Evolutionary conservation across 169 alveolate genomes (phyloP), one percentile per base, ranked within the genome.

Genomic region (Plasmodium chabaudi): DNA sequence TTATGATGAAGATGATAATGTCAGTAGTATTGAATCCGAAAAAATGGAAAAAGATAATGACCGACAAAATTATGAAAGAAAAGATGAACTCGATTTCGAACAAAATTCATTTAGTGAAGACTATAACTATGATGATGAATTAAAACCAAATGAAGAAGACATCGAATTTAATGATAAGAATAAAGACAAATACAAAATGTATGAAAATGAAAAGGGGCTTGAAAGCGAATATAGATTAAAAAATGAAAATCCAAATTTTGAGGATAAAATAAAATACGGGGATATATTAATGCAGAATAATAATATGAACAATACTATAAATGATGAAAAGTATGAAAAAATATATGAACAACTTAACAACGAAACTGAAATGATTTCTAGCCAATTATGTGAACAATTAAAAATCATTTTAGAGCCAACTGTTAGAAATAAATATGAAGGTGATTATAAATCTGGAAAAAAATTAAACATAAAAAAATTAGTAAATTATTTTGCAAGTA

Each of bases 401-500:
- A 94, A 97, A 89, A 96, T 96, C 44, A 95, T 97, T 42, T 92
- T 98, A 53, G 99, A 98, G 65, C 99, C 99, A 23, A 96, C 98
- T 44, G 87, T 95, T 67, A 94, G 96, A 56, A 94, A 97, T 42
- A 93, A 96, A 39, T 89, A 98, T 73, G 95, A 96, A 88, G 99
- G 99, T 21, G 98, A 97, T 92, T 98, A 95, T 88, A 98, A 97
- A 90, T 96, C 99, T 0, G 99, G 99, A 61, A 98, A 97, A 92
- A 95, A 98, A 87, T 92, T 98, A 27, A 96, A 98, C 84, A 98
- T 98, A 96, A 97, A 97, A 90, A 96, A 98, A 94, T 98, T 99
- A 57, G 98, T 99, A 72, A 96, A 99, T 4, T 99, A 98, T 92
- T 97, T 99, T 42, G 99, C 99, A 9, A 96, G 99, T 19, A 97